Conservation (phyloP, 1,139 yeast species). For the Saccharomyces hybrid region DNA sequence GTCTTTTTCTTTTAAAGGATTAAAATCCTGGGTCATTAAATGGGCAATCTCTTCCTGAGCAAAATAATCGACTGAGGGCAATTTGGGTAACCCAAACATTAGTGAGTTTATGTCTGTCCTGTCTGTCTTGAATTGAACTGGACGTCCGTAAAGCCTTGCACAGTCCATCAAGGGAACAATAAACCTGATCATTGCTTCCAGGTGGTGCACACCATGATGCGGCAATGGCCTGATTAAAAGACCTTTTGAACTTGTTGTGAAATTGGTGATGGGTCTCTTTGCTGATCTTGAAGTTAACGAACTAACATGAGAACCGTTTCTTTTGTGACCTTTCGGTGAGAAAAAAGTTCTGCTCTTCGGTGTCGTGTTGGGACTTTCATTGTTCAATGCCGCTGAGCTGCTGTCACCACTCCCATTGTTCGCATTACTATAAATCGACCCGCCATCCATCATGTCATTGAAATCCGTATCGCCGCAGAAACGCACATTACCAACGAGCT, state of each 20-base stretch:
- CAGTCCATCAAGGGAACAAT: conserved; percentile 27
- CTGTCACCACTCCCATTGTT: conserved; percentile 3
- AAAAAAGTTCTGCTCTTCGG: conserved; percentile 5
- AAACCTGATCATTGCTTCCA: conserved; percentile 26
- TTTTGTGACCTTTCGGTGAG: conserved; percentile 6
- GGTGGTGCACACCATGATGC: conserved; percentile 25
- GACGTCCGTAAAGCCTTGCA: conserved; percentile 27
- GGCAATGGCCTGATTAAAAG: conserved; percentile 28
- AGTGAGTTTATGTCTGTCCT: conserved; percentile 21
- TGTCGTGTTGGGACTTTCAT: conserved; percentile 4
- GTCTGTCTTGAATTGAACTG: conserved; percentile 21
- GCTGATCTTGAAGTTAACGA: conserved; percentile 6
- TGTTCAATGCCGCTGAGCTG: not conserved
- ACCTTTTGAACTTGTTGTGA: conserved; percentile 14
- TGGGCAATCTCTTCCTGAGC: conserved; percentile 15
- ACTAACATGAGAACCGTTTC: conserved; percentile 3
- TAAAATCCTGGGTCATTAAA: not conserved
- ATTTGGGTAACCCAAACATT: conserved; percentile 27
- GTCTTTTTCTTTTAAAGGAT: conserved; percentile 1
- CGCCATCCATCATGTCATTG: not conserved
- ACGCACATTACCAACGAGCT: conserved; percentile 9
- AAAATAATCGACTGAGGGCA: conserved; percentile 24
- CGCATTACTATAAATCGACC: not conserved
- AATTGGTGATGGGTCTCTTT: conserved; percentile 7
- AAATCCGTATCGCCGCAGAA: not conserved